These are phyloP conservation scores for Rhodotorula babjevae DNA, from an alignment of 768 basidiomycete genomes.

Conservation along the genomic window DNA sequence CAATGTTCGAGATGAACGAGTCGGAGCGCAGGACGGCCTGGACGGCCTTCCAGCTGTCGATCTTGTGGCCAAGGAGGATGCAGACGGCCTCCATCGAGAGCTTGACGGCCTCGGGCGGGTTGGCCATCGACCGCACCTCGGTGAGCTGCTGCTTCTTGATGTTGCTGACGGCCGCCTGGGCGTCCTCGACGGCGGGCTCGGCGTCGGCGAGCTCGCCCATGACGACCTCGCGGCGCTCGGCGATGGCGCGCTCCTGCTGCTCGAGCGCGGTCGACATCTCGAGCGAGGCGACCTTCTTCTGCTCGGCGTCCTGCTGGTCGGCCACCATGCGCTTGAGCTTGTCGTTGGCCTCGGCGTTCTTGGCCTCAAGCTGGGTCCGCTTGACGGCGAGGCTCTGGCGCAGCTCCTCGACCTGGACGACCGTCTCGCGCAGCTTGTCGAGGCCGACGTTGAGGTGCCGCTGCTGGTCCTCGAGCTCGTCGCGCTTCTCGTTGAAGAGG, in stretches of 20 bases:
- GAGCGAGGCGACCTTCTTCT: conserved; percentile 94
- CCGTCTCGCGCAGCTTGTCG: conserved; percentile 91
- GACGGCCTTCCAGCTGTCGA: conserved; percentile 93
- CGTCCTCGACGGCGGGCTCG: conserved; percentile 92
- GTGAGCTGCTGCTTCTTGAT: conserved; percentile 93
- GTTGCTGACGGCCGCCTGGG: conserved; percentile 90
- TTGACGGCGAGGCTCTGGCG: conserved; percentile 92
- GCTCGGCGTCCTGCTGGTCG: conserved; percentile 97
- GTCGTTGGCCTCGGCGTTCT: conserved; percentile 91
- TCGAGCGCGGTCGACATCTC: conserved; percentile 90
- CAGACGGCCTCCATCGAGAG: conserved; percentile 98
- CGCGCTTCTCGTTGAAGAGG: conserved; percentile 90
- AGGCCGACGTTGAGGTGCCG: conserved; percentile 96
- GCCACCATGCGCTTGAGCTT: conserved; percentile 96
- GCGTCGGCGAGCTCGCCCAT: conserved; percentile 95
- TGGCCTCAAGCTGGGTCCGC: conserved; percentile 82
- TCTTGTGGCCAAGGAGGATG: conserved; percentile 89
- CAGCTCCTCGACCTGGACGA: conserved; percentile 92
- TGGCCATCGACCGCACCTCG: conserved; percentile 96
- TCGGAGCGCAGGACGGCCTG: conserved; percentile 93
- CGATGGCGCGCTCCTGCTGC: conserved; percentile 82
- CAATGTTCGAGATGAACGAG: conserved; percentile 91
- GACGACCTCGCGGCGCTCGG: conserved; percentile 79
- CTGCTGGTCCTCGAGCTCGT: conserved; percentile 96
- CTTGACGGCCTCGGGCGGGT: conserved; percentile 96